Percentiles rank a stretch among this genome's conserved stretches.
These are phyloP conservation scores for Vaccinium macrocarpon DNA, from an alignment of 148 eudicot species.

Conservation along the genomic window DNA sequence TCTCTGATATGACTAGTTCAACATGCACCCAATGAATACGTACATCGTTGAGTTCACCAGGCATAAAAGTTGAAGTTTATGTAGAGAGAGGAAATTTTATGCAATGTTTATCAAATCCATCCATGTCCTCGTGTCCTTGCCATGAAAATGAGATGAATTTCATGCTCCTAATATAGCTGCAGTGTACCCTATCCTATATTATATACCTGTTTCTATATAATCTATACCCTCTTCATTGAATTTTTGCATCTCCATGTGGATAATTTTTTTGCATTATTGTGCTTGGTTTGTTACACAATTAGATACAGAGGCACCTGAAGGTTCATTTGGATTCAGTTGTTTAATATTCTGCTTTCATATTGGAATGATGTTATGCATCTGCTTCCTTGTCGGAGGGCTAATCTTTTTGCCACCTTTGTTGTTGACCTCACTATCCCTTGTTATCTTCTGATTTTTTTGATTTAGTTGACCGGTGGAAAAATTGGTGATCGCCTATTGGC, in stretches of 20 bases:
- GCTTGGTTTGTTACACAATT: background rate
- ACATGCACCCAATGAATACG: background rate
- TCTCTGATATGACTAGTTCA: background rate
- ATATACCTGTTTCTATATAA: background rate
- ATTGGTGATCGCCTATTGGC: conserved; percentile 94
- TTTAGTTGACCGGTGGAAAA: conserved; percentile 94
- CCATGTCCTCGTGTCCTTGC: background rate
- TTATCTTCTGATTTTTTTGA: conserved; percentile 21
- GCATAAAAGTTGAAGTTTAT: background rate
- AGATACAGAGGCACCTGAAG: background rate
- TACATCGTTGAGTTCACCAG: background rate
- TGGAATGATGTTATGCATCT: background rate
- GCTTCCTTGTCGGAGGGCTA: background rate
- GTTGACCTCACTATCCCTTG: background rate
- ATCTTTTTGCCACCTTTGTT: background rate
- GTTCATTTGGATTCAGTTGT: background rate
- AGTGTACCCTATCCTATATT: background rate
- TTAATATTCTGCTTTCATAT: background rate
- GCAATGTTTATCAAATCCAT: background rate
- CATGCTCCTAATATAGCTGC: background rate
- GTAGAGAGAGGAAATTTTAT: background rate
- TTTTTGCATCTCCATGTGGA: background rate
- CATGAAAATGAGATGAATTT: background rate
- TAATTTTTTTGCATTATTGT: background rate
- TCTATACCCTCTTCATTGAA: background rate